Evolutionary conservation across 176 grass and related monocot species (phyloP).

Genomic region (Zea mays): Zm-B73-REFERENCE-NAM-5.0 NC_050098.1:135080501-135081000

Average conservation of each 20-base stretch:
- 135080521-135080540: not conserved
- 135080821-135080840: conserved; percentile 54
- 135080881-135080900: not conserved
- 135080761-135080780: not conserved
- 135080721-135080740: not conserved
- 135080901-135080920: not conserved
- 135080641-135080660: not conserved
- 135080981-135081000: conserved; percentile 82
- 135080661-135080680: not conserved
- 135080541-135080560: not conserved
- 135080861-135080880: not conserved
- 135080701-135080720: too few relatives aligned
- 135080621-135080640: conserved; percentile 25
- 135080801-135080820: conserved; percentile 47
- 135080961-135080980: conserved; percentile 74
- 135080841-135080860: conserved; percentile 31
- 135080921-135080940: conserved; percentile 9
- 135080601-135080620: conserved; percentile 45
- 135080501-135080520: conserved; percentile 3
- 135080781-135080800: conserved; percentile 53
- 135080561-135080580: not conserved
- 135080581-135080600: too few relatives aligned
- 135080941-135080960: conserved; percentile 35
- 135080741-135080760: not conserved
- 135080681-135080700: conserved; percentile 32